Evolutionary conservation across 768 basidiomycete genomes (phyloP).

Genomic region (Coprinopsis marcescibilis): DNA sequence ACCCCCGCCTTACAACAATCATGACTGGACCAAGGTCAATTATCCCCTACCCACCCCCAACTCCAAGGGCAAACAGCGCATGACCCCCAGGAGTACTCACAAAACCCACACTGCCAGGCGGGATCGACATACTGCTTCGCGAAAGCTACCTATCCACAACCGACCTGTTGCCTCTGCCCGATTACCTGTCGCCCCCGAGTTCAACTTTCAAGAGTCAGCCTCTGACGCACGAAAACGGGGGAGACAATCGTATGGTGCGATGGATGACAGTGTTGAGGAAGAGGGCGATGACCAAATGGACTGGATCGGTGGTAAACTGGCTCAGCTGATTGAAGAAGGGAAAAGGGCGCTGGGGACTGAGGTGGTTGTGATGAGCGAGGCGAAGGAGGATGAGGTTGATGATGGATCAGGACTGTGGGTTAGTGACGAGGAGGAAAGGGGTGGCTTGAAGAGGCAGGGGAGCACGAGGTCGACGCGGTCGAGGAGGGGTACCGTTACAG

Average conservation of each 20-base stretch:
- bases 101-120: not conserved
- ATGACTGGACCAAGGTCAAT: slow-evolving; percentile 41
- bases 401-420: slow-evolving; percentile 75
- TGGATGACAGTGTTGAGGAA: slow-evolving; percentile 13
- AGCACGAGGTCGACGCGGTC: slow-evolving; percentile 4
- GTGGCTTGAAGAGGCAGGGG: slow-evolving; percentile 3
- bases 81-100: slow-evolving; percentile 10
- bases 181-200: slow-evolving; percentile 31
- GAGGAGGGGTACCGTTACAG: not conserved
- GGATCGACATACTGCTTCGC: not conserved
- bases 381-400: slow-evolving; percentile 69
- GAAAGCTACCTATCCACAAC: slow-evolving; percentile 9
- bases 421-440: slow-evolving; percentile 42
- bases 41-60: slow-evolving; percentile 17
- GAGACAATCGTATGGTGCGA: not conserved
- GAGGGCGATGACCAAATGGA: slow-evolving; percentile 63
- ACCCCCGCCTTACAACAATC: slow-evolving; percentile 62
- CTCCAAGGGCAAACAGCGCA: not conserved
- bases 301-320: slow-evolving; percentile 71
- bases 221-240: not conserved
- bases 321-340: slow-evolving; percentile 70
- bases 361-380: slow-evolving; percentile 72
- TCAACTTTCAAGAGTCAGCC: slow-evolving; percentile 29
- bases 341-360: slow-evolving; percentile 72
- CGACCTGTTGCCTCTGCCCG: slow-evolving; percentile 20